Evolutionary conservation across 768 basidiomycete genomes (phyloP).

Genomic region (Boletus reticuloceps): DNA sequence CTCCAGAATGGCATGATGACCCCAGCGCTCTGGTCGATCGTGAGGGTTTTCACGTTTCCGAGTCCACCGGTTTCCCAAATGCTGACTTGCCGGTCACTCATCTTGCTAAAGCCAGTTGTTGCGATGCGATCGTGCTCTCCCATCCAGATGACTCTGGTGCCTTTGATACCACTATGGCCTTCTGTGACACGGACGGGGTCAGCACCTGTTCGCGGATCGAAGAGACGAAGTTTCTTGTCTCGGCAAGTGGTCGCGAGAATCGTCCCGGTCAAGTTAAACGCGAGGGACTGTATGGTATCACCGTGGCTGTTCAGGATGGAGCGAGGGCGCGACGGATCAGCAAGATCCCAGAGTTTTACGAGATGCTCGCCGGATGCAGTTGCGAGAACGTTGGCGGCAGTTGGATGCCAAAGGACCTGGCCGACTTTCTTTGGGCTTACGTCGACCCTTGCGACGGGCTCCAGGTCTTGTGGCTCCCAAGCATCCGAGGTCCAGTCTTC

Average conservation of each 20-base stretch:
- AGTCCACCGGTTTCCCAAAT: conserved; percentile 88
- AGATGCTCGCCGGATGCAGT: conserved; percentile 80
- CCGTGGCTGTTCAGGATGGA: conserved; percentile 68
- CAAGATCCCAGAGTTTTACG: conserved; percentile 91
- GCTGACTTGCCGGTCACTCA: conserved; percentile 89
- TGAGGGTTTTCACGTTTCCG: conserved; percentile 70
- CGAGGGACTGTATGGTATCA: conserved; percentile 84
- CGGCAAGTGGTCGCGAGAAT: conserved; percentile 86
- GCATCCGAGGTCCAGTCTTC: conserved; percentile 83
- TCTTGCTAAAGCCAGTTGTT: conserved; percentile 95
- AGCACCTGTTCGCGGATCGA: conserved; percentile 80
- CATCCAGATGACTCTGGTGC: conserved; percentile 86
- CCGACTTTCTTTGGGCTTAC: conserved; percentile 87
- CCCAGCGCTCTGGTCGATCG: conserved; percentile 87
- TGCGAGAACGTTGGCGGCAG: conserved; percentile 83
- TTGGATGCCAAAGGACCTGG: conserved; percentile 92
- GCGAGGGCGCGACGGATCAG: conserved; percentile 62
- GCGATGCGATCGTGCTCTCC: conserved; percentile 85
- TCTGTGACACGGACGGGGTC: conserved; percentile 83
- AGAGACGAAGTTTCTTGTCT: conserved; percentile 89
- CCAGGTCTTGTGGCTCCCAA: conserved; percentile 82
- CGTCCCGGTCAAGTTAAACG: conserved; percentile 80
- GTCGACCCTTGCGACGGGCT: conserved; percentile 79
- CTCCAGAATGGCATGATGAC: conserved; percentile 98
- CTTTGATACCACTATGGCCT: conserved; percentile 92